Evolutionary conservation across 2,329 filamentous ascomycete species (phyloP).

Genomic region (Trichophyton mentagrophytes): DNA sequence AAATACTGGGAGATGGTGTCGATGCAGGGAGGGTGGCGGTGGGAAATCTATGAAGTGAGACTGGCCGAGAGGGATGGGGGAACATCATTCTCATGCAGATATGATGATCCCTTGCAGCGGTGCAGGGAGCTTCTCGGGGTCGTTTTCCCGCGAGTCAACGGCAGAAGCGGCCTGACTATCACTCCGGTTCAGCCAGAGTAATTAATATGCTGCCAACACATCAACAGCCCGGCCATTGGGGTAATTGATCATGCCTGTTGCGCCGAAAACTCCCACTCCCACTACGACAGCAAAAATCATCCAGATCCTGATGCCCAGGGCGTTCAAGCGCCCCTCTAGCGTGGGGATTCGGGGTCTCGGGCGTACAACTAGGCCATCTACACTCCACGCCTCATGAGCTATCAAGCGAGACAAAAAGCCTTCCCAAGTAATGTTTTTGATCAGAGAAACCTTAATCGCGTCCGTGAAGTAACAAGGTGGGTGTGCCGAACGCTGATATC

Average conservation of each 20-base stretch:
- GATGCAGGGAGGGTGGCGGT: neutral
- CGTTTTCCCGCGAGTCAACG: neutral
- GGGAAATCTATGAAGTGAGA: neutral
- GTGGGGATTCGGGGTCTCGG: neutral
- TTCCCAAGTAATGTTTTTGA: constrained; percentile 44
- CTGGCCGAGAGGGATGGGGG: neutral
- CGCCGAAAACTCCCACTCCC: neutral
- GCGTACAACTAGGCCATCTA: neutral
- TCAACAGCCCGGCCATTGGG: neutral
- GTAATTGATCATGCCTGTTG: neutral
- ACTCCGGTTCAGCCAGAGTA: neutral
- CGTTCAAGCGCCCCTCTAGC: neutral
- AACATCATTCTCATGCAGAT: neutral
- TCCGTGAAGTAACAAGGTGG: constrained; percentile 95
- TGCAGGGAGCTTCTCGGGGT: neutral
- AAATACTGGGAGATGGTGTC: too few relatives aligned
- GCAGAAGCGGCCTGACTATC: neutral
- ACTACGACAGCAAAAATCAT: neutral
- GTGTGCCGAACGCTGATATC: constrained; percentile 99
- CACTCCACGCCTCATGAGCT: neutral
- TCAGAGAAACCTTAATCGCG: constrained; percentile 99
- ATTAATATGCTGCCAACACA: neutral
- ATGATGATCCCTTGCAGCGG: neutral
- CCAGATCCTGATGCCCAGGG: neutral
- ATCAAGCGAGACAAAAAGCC: neutral